Evolutionary conservation across 805 yeast species (phyloP).

Genomic region (Komagataella pastoris): DNA sequence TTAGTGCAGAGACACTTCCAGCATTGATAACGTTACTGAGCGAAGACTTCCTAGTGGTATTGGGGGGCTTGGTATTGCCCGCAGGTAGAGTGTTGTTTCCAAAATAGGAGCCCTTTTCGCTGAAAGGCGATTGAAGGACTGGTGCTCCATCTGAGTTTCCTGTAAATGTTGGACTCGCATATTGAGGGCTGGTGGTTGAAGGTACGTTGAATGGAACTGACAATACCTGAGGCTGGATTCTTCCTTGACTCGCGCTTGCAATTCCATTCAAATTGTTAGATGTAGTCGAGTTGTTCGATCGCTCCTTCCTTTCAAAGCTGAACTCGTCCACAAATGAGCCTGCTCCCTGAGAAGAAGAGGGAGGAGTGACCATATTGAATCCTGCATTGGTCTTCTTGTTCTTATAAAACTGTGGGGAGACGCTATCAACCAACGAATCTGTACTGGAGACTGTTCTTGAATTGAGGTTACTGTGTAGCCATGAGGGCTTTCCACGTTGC

Average conservation of each 20-base stretch:
- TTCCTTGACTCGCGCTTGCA: neutral
- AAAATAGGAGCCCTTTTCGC: slow-evolving; percentile 6
- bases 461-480: slow-evolving; percentile 19
- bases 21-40: neutral
- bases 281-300: neutral
- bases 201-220: neutral
- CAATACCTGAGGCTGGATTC: neutral
- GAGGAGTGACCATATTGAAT: slow-evolving; percentile 3
- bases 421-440: slow-evolving; percentile 18
- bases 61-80: neutral
- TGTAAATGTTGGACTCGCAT: neutral
- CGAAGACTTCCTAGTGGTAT: neutral
- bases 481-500: slow-evolving; percentile 15
- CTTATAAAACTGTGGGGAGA: neutral
- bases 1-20: neutral
- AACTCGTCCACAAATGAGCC: neutral
- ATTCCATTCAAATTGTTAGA: neutral
- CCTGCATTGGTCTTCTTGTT: neutral
- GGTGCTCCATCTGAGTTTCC: neutral
- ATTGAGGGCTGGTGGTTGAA: neutral
- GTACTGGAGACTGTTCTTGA: slow-evolving; percentile 17
- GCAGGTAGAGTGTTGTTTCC: neutral
- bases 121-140: slow-evolving; percentile 14
- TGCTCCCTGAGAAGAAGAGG: slow-evolving; percentile 9
- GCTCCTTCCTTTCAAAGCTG: neutral